Base-by-base conservation (phyloP, 2,329 filamentous ascomycete species). In the Paramyrothecium roridum region DNA sequence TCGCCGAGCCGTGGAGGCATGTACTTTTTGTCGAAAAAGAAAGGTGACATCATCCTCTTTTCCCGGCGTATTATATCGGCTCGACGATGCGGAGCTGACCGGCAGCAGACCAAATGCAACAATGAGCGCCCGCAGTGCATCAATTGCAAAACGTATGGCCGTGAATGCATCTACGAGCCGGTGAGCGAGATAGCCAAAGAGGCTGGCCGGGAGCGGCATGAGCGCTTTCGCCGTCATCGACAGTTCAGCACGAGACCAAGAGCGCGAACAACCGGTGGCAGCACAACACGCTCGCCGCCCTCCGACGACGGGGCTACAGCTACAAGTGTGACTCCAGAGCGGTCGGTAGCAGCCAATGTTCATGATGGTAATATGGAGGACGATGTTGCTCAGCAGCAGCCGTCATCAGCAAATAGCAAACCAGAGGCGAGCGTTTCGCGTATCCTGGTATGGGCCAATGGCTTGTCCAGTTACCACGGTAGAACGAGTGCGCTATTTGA, bases 401-500 rank as follows among this genome's bases (percentile, higher is more conserved):
- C 48, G n/a, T 51, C 54, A 8, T n/a, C 51, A 50, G 43, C 26
- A 30, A 30, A 37, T 7, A 49, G 43, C 2, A 45, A 45, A 48
- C 54, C 57, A 33, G 58, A 62, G 26, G 58, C 68, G 3, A 57
- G 60, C 13, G 73, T 68, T 37, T 66, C 69, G 3, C 62, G 73
- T 10, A 75, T 75, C 21, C 67, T 75, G 16, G 70, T 76, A 3
- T 70, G 72, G 11, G 67, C 71, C 4, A 74, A 76, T 54, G 67
- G 70, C 17, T 67, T 72, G 3, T 74, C 77, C 6, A 78, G 74
- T 47, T 80, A 80, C 23, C 78, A 80, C 63, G 78, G 78, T 0
- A 76, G 75, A 2, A 80, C 78, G 3, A 80, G 78, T 53, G 73
- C 77, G 1, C 55, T 80, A 2, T 81, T 78, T 56, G 77, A 80